Evolutionary conservation across 2,329 filamentous ascomycete genomes (phyloP).

Genomic region (Bisporella sp.): DNA sequence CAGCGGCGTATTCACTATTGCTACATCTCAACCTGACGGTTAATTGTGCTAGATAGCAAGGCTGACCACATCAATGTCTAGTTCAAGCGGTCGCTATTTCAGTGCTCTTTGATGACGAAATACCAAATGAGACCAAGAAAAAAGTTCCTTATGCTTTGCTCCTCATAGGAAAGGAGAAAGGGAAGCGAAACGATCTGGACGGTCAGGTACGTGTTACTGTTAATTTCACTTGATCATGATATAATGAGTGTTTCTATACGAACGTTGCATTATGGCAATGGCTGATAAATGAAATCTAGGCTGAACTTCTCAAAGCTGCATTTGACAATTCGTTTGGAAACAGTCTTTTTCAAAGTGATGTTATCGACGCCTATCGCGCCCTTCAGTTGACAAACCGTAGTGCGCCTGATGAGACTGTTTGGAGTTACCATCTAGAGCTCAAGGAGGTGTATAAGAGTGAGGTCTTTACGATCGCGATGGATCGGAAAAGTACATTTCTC

Average conservation of each 20-base stretch:
- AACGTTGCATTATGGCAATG: too few relatives aligned
- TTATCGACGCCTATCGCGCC: conserved; percentile 26
- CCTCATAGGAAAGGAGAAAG: background rate
- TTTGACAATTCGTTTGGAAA: background rate
- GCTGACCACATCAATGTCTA: background rate
- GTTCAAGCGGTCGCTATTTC: background rate
- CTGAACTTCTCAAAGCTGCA: background rate
- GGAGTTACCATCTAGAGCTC: conserved; percentile 25
- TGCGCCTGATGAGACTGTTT: conserved; percentile 25
- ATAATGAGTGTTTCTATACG: too few relatives aligned
- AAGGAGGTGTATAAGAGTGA: conserved; percentile 27
- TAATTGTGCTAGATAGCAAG: background rate
- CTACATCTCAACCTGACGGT: background rate
- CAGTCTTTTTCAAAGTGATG: background rate
- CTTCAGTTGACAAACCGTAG: conserved; percentile 22
- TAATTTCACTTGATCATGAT: too few relatives aligned
- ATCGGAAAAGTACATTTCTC: conserved; percentile 25
- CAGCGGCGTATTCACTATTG: too few relatives aligned
- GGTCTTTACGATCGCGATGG: conserved; percentile 24
- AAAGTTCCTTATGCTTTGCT: background rate
- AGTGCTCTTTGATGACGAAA: background rate
- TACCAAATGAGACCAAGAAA: background rate
- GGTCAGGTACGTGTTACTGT: background rate
- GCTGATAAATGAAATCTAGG: background rate
- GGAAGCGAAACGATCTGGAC: background rate